Conservation (phyloP, 2,329 filamentous ascomycete genomes). For the Hymenoscyphus fraxineus region DNA sequence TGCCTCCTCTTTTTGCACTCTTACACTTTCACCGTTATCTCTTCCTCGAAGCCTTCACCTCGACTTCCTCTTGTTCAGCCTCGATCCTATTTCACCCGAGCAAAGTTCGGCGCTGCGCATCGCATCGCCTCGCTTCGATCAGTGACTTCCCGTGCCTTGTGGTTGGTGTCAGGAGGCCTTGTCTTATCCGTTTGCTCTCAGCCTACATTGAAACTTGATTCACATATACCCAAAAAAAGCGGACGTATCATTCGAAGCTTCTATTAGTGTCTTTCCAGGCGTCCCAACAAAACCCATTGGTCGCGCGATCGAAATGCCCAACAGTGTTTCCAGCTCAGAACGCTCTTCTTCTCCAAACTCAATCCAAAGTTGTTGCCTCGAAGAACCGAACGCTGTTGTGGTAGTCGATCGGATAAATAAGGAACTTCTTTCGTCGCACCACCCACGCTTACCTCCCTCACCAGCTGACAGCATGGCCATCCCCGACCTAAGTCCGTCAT, state of each 20-base stretch:
- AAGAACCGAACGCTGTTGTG: not conserved
- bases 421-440: slow-evolving; percentile 9
- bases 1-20: not conserved
- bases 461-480: slow-evolving; percentile 25
- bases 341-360: not conserved
- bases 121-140: not conserved
- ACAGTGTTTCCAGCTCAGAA: not conserved
- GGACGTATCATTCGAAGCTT: not conserved
- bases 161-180: slow-evolving; percentile 1
- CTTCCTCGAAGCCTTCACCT: not conserved
- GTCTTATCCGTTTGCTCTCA: slow-evolving; percentile 1
- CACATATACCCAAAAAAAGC: not conserved
- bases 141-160: not conserved
- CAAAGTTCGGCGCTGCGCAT: not conserved
- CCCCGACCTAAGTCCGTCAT: slow-evolving; percentile 17
- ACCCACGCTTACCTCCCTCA: slow-evolving; percentile 28
- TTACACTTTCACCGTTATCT: not conserved
- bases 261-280: not conserved
- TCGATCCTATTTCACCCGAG: not conserved
- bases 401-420: slow-evolving; percentile 13
- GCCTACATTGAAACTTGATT: not conserved
- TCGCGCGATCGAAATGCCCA: slow-evolving; percentile 6
- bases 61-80: not conserved
- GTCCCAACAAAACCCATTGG: not conserved
- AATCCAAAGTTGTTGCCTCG: not conserved